These are phyloP conservation scores for Closterium sp. DNA, from an alignment of 139 green algal genomes.

Conservation along the genomic window DNA sequence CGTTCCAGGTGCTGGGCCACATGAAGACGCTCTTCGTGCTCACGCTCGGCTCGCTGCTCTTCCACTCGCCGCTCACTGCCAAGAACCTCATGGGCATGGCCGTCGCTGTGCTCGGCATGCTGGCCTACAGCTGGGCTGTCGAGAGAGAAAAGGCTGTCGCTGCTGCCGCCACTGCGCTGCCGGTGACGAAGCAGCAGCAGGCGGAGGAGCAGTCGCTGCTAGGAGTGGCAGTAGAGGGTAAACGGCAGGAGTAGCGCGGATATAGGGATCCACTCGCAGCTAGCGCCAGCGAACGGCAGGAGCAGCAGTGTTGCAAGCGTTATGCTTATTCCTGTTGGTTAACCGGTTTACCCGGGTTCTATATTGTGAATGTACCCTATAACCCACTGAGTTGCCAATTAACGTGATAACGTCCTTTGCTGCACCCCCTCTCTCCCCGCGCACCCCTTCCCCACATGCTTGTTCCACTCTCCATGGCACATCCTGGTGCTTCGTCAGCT, in stretches of 20 bases:
- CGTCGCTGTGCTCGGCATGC: constrained; percentile 13
- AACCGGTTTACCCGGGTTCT: neutral
- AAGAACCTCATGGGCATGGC: constrained; percentile 27
- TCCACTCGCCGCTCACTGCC: neutral
- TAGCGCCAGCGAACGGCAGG: neutral
- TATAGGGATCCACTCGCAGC: neutral
- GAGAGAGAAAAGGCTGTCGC: constrained; percentile 6
- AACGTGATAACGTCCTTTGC: neutral
- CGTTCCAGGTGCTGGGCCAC: constrained; percentile 79
- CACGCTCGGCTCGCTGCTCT: constrained; percentile 46
- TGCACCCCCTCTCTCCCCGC: neutral
- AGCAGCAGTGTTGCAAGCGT: neutral
- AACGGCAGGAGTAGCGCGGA: neutral
- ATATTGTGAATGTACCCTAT: neutral
- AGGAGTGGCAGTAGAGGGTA: neutral
- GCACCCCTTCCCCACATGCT: too few species aligned
- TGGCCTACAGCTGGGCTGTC: constrained; percentile 18
- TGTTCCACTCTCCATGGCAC: too few species aligned
- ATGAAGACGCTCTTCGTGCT: constrained; percentile 55
- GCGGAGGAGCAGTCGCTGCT: neutral
- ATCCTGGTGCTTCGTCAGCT: too few species aligned
- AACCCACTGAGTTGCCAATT: neutral
- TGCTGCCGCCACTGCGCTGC: neutral
- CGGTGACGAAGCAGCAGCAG: neutral
- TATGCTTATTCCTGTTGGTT: neutral